Evolutionary conservation across 176 grass and related monocot species (phyloP).

Genomic region (Luzula sylvatica): DNA sequence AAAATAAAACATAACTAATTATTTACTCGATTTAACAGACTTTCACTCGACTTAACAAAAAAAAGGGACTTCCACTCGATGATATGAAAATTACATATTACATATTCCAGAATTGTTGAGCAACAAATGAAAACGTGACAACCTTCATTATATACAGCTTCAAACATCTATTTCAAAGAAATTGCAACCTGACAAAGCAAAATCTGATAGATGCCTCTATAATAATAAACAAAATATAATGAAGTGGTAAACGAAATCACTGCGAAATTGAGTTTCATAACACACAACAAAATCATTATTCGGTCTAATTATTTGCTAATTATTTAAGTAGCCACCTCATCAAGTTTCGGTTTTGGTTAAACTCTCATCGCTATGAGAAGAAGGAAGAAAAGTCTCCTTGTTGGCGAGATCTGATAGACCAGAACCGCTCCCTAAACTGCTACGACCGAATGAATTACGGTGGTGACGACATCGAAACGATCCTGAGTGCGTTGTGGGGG

Average conservation of each 20-base stretch:
- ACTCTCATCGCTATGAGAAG: background rate
- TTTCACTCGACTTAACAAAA: background rate
- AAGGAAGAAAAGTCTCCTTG: conserved; percentile 16
- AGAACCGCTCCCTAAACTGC: background rate
- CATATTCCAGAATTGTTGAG: no score
- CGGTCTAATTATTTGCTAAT: no score
- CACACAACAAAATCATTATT: no score
- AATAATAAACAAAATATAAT: no score
- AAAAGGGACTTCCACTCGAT: background rate
- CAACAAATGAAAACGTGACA: no score
- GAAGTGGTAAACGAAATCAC: no score
- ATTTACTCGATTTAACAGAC: background rate
- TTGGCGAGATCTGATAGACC: conserved; percentile 32
- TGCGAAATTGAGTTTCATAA: no score
- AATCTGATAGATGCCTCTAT: no score
- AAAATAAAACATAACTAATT: background rate
- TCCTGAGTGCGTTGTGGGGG: conserved; percentile 56
- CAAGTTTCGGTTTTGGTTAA: background rate
- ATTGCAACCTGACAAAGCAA: no score
- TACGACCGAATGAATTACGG: conserved; percentile 23
- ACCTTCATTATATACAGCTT: no score
- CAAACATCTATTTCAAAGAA: no score
- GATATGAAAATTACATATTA: background rate
- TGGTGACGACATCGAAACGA: conserved; percentile 72
- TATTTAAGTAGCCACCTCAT: no score